Conservation (phyloP, 192 early-diverging fungal genomes). For the Gigaspora rosea region DNA sequence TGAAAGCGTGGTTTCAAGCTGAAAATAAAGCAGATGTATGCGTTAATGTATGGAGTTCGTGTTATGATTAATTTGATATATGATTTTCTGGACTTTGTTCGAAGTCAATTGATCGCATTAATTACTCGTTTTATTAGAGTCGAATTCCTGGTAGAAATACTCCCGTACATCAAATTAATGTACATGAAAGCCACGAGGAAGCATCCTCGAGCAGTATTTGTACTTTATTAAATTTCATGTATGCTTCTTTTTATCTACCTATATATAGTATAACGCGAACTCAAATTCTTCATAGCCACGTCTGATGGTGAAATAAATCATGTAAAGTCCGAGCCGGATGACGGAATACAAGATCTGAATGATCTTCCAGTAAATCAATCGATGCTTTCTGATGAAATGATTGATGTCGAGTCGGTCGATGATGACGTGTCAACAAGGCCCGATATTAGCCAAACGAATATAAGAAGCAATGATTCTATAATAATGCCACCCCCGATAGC, state of each 20-base stretch:
- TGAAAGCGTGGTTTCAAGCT: slow-evolving; percentile 76
- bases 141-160: no score
- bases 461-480: slow-evolving; percentile 40
- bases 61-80: background rate
- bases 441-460: slow-evolving; percentile 32
- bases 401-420: slow-evolving; percentile 34
- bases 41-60: slow-evolving; percentile 51
- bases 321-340: slow-evolving; percentile 5
- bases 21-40: slow-evolving; percentile 69
- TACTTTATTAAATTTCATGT: no score
- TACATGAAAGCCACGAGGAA: no score
- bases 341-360: background rate
- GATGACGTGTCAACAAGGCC: slow-evolving; percentile 34
- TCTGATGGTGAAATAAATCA: slow-evolving; percentile 13
- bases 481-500: slow-evolving; percentile 48
- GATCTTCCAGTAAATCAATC: background rate
- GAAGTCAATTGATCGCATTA: background rate
- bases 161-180: no score
- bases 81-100: background rate
- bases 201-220: no score
- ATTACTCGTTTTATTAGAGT: background rate
- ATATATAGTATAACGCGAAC: no score
- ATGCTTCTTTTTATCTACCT: no score
- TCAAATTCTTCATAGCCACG: no score
- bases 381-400: background rate